phyloP scores from a whole-genome alignment of 371 early-diverging fungal species.

The Sporodiniella umbellata region DNA sequence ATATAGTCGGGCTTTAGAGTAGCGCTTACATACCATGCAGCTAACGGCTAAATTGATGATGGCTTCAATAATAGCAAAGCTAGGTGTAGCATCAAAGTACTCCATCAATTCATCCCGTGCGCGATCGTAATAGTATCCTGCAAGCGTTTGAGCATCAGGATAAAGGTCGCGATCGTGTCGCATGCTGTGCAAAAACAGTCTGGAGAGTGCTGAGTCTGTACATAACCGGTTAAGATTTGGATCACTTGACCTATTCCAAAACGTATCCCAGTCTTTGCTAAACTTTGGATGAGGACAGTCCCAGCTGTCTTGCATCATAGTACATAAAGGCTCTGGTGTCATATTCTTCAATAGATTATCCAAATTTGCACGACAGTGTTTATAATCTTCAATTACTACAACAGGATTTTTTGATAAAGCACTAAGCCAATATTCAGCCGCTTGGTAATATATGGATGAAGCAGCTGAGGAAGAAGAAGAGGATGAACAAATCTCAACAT shows the following conservation, averaged over 20 bases:
- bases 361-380: slow-evolving; percentile 19
- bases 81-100: slow-evolving; percentile 39
- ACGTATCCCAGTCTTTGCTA: slow-evolving; percentile 35
- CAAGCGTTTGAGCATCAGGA: slow-evolving; percentile 30
- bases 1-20: slow-evolving; percentile 40
- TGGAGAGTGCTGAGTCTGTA: slow-evolving; percentile 41
- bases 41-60: slow-evolving; percentile 39
- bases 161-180: slow-evolving; percentile 37
- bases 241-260: slow-evolving; percentile 43
- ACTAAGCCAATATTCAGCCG: slow-evolving; percentile 21
- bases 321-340: slow-evolving; percentile 21
- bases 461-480: slow-evolving; percentile 2
- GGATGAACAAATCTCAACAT: slow-evolving; percentile 6
- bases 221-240: slow-evolving; percentile 42
- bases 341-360: slow-evolving; percentile 22
- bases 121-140: slow-evolving; percentile 43
- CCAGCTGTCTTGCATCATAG: slow-evolving; percentile 31
- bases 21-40: slow-evolving; percentile 34
- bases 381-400: slow-evolving; percentile 20
- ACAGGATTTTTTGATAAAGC: slow-evolving; percentile 15
- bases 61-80: slow-evolving; percentile 36
- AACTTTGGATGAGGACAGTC: slow-evolving; percentile 48
- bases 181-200: slow-evolving; percentile 38
- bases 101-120: slow-evolving; percentile 40
- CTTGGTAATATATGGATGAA: slow-evolving; percentile 5